A percentile compares a stretch with the other conserved stretches of the same genome.
phyloP scores from a whole-genome alignment of 805 yeast species.

The Barnettozyma vustinii region DNA sequence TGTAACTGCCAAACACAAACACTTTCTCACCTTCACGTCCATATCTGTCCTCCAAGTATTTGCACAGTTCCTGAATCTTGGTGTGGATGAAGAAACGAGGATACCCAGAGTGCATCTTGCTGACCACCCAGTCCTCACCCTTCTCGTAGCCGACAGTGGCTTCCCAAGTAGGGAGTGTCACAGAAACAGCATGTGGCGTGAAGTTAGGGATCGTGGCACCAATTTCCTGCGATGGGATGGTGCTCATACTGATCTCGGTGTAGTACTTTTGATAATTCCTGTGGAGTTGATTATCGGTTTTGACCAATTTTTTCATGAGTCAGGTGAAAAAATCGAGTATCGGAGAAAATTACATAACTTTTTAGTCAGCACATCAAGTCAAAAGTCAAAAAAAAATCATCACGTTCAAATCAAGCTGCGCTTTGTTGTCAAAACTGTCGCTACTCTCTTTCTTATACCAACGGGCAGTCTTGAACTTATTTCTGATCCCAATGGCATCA shows the following conservation, averaged over 20 bases:
- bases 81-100: slow-evolving; percentile 78
- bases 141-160: slow-evolving; percentile 91
- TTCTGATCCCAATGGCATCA: background rate
- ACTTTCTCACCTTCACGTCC: slow-evolving; percentile 76
- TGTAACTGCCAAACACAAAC: slow-evolving; percentile 72
- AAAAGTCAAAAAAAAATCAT: background rate
- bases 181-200: slow-evolving; percentile 91
- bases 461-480: background rate
- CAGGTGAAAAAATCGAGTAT: background rate
- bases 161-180: slow-evolving; percentile 92
- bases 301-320: background rate
- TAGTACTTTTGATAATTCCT: background rate
- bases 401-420: background rate
- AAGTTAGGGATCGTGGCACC: slow-evolving; percentile 88
- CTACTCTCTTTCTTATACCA: background rate
- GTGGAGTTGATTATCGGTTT: background rate
- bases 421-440: background rate
- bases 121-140: slow-evolving; percentile 76
- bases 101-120: slow-evolving; percentile 79
- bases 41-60: slow-evolving; percentile 55
- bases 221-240: slow-evolving; percentile 31
- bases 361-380: background rate
- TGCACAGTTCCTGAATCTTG: slow-evolving; percentile 50
- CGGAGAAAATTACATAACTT: too few species aligned
- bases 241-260: slow-evolving; percentile 1